Percentiles rank a stretch among this genome's conserved stretches.
These are phyloP conservation scores for Plasmodiophora brassicae DNA, from an alignment of 208 protist species.

Conservation along the genomic window DNA sequence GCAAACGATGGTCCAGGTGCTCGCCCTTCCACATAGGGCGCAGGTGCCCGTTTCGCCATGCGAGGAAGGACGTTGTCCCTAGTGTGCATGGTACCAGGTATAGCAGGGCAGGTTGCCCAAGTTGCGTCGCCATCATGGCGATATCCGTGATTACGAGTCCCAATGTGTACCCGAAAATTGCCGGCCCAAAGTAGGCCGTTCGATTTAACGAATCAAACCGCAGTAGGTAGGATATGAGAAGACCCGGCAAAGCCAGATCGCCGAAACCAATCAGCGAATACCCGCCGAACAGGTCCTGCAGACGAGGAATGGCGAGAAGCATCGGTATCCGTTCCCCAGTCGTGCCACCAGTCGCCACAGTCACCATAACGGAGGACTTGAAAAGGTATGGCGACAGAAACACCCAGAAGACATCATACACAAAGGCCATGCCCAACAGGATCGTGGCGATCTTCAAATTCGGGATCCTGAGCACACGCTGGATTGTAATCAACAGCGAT, in stretches of 20 bases:
- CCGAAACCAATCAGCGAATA: conserved; percentile 38
- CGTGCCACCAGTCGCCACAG: conserved; percentile 36
- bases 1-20: too few species aligned
- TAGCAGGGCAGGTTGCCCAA: conserved; percentile 49
- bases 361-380: conserved; percentile 47
- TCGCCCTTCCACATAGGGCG: not conserved
- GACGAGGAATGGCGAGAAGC: conserved; percentile 30
- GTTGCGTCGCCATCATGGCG: conserved; percentile 37
- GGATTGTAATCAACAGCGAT: not conserved
- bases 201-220: conserved; percentile 32
- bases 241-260: conserved; percentile 40
- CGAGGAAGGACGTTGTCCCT: conserved; percentile 37
- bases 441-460: conserved; percentile 34
- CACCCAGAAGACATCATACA: conserved; percentile 53
- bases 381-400: conserved; percentile 49
- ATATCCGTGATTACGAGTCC: conserved; percentile 27
- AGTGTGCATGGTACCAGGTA: conserved; percentile 53
- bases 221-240: conserved; percentile 46
- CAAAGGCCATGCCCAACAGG: conserved; percentile 31
- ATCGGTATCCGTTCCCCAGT: conserved; percentile 37
- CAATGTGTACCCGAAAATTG: conserved; percentile 40
- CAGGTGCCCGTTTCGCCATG: conserved; percentile 18
- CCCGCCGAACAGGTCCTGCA: conserved; percentile 32
- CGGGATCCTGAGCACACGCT: not conserved
- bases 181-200: conserved; percentile 21